These are phyloP conservation scores for Boletus rubescentipes DNA, from an alignment of 768 basidiomycete species.

Conservation along the genomic window DNA sequence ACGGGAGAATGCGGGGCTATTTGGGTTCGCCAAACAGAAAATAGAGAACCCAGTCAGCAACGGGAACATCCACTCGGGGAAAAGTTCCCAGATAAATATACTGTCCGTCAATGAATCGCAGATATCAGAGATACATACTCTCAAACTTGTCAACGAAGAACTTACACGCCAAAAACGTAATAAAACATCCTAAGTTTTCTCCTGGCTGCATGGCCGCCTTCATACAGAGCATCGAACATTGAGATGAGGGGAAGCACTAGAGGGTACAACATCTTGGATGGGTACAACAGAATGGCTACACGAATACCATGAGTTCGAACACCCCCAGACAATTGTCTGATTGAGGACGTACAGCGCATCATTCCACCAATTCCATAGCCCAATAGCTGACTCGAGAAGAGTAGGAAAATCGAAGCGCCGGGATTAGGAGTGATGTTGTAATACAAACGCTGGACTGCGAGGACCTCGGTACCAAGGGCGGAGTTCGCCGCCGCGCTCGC, in stretches of 20 bases:
- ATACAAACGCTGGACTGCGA: constrained; percentile 53
- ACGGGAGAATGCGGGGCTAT: constrained; percentile 30
- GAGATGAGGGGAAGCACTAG: constrained; percentile 25
- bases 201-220: constrained; percentile 36
- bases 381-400: constrained; percentile 36
- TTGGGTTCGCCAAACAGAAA: constrained; percentile 55
- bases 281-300: constrained; percentile 37
- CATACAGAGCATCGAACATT: constrained; percentile 39
- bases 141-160: constrained; percentile 6
- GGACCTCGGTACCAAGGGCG: constrained; percentile 54
- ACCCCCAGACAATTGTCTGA: neutral
- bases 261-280: constrained; percentile 45
- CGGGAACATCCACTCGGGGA: constrained; percentile 46
- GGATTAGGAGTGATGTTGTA: constrained; percentile 53
- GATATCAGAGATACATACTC: neutral
- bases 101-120: constrained; percentile 22
- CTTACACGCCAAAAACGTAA: constrained; percentile 29
- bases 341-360: constrained; percentile 40
- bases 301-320: neutral
- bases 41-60: constrained; percentile 62
- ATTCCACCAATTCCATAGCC: constrained; percentile 58
- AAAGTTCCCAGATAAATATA: constrained; percentile 32
- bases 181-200: constrained; percentile 40
- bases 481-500: constrained; percentile 53
- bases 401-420: constrained; percentile 45